Evolutionary conservation across 2,329 filamentous ascomycete species (phyloP).

Genomic region (Alternaria hordeiaustralica): DNA sequence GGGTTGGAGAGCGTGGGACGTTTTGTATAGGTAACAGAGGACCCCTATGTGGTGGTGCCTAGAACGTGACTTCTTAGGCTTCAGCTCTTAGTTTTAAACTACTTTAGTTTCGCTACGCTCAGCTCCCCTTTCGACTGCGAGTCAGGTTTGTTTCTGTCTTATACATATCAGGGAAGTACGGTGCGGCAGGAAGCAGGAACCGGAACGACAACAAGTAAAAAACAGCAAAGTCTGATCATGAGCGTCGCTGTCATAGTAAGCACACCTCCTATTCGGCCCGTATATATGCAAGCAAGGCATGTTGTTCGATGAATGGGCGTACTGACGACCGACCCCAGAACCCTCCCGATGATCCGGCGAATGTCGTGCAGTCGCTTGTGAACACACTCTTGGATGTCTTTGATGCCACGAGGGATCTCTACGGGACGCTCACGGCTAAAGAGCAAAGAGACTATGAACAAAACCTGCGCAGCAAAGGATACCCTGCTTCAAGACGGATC

Average conservation of each 20-base stretch:
- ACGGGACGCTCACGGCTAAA: conserved; percentile 38
- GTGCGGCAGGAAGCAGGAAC: conserved; percentile 4
- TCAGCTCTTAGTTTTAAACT: conserved; percentile 3
- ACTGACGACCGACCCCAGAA: conserved; percentile 29
- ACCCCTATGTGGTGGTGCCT: conserved; percentile 13
- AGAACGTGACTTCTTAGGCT: conserved; percentile 11
- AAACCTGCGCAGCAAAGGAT: conserved; percentile 36
- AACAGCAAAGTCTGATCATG: conserved; percentile 21
- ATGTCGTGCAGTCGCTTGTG: conserved; percentile 41
- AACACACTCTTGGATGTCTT: conserved; percentile 44
- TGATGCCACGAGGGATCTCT: conserved; percentile 43
- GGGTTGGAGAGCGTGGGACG: conserved; percentile 26
- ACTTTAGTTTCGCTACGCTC: conserved; percentile 16
- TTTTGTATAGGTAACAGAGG: conserved; percentile 9
- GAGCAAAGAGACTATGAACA: conserved; percentile 43
- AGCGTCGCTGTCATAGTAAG: conserved; percentile 29
- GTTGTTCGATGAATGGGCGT: neutral
- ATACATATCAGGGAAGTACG: conserved; percentile 2
- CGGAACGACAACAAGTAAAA: conserved; percentile 12
- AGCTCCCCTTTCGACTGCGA: conserved; percentile 26
- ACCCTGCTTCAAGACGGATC: conserved; percentile 34
- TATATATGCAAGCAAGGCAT: neutral
- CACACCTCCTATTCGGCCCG: neutral
- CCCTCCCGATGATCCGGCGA: conserved; percentile 30
- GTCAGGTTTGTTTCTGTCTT: conserved; percentile 15